These are phyloP conservation scores for Brassica rapa DNA, from an alignment of 345 rosid genomes.

Conservation along the genomic window DNA sequence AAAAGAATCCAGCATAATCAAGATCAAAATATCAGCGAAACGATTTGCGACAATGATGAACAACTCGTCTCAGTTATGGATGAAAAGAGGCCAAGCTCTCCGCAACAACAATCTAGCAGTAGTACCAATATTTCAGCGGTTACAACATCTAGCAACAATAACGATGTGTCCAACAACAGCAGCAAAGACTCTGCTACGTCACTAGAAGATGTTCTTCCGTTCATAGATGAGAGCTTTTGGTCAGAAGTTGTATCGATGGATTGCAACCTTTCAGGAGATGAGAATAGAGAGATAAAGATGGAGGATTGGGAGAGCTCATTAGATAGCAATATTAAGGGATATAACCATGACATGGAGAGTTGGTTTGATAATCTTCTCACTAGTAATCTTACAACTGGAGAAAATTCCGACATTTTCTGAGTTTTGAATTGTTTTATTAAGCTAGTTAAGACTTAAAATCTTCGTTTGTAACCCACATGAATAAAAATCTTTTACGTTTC, in stretches of 20 bases:
- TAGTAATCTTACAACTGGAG: conserved; percentile 16
- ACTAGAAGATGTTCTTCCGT: conserved; percentile 21
- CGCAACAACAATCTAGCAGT: conserved; percentile 31
- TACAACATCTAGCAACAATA: conserved; percentile 34
- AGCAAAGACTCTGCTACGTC: conserved; percentile 36
- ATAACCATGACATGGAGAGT: conserved; percentile 31
- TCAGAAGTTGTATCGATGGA: conserved; percentile 34
- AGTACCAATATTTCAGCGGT: conserved; percentile 26
- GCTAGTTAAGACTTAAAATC: conserved; percentile 3
- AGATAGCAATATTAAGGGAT: conserved; percentile 3
- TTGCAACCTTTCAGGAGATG: conserved; percentile 19
- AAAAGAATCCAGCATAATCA: conserved; percentile 36
- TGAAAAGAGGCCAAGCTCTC: conserved; percentile 21
- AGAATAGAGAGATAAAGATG: conserved; percentile 2
- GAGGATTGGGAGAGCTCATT: conserved; percentile 27
- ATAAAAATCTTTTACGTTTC: conserved; percentile 8
- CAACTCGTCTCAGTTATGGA: neutral
- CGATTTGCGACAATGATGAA: neutral
- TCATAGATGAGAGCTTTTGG: conserved; percentile 43
- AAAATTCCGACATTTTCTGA: conserved; percentile 24
- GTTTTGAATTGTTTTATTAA: conserved; percentile 11
- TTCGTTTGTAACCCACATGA: conserved; percentile 11
- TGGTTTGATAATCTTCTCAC: conserved; percentile 35
- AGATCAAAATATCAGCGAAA: neutral
- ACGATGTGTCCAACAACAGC: conserved; percentile 23